Evolutionary conservation across 306 rosid species (phyloP), one percentile per base, ranked within the genome.

Genomic region (Sesbania bispinosa): DNA sequence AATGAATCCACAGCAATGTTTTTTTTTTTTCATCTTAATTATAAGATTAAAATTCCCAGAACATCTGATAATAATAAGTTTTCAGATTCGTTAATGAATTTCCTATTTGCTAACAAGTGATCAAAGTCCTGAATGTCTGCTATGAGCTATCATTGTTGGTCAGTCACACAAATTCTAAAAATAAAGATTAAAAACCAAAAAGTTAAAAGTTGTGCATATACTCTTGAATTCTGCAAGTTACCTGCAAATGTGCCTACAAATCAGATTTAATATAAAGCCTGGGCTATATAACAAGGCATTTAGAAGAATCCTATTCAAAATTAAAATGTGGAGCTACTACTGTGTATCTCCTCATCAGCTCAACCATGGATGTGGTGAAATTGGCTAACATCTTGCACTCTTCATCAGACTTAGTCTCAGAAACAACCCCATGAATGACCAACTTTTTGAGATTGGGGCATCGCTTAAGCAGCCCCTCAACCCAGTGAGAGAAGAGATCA

Each of bases 261-360:
- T 27, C 68, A 24, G 71, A 71, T n/a, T 27, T 55, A 39, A 72
- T 57, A 50, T 48, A 53, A 75, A 71, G 72, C 30, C 10, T 43
- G 79, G 54, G 80, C 65, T 63, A 51, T 63, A 51, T 13, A 66
- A 71, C 72, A 42, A 76, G 47, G 57, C 52, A 70, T 67, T 47
- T 30, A 35, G 67, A 74, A 70, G 62, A 79, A 64, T 70, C 46
- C 69, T 80, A 80, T 65, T 73, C 78, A 77, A 68, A 84, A 62
- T 77, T 75, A 50, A 84, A 84, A 64, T 77, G 80, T 75, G 84
- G 80, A 59, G 77, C 81, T 38, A 84, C 82, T 51, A 77, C 20
- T 39, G 47, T 26, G 55, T 73, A 84, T 73, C 69, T 83, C 76
- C 84, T 83, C 87, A 83, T 83, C 54, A 83, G 74, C 77, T 80